Conservation (phyloP, 106 monocot genomes). For the Platanthera guangdongensis region DNA sequence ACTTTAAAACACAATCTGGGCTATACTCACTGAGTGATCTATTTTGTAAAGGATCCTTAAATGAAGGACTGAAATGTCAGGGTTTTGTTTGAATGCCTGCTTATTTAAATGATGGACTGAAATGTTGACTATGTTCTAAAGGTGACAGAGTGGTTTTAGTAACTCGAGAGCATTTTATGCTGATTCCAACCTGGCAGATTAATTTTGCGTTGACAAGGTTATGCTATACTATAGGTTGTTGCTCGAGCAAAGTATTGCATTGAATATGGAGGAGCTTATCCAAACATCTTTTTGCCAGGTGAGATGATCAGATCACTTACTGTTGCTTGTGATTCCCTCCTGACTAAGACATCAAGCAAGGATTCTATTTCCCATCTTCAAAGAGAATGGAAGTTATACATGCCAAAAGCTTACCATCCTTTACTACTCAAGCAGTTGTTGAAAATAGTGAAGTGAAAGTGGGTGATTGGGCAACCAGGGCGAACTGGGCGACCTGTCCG, state of each 20-base stretch:
- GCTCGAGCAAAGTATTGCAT: slow-evolving; percentile 81
- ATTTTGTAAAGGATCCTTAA: background rate
- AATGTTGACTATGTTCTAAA: background rate
- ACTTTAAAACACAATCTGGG: background rate
- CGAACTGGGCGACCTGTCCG: too few species aligned
- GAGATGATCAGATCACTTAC: slow-evolving; percentile 4
- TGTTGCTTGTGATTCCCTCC: slow-evolving; percentile 2
- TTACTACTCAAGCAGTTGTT: slow-evolving; percentile 46
- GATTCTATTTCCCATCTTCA: slow-evolving; percentile 21
- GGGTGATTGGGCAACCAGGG: too few species aligned
- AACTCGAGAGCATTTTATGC: background rate
- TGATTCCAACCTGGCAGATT: background rate
- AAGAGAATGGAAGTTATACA: slow-evolving; percentile 55
- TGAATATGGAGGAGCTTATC: slow-evolving; percentile 62
- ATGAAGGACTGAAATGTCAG: background rate
- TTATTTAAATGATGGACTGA: background rate
- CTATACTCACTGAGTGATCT: background rate
- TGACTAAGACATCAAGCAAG: slow-evolving; percentile 4
- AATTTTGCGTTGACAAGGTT: background rate
- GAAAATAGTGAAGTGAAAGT: too few species aligned
- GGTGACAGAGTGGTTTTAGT: background rate
- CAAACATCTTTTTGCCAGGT: slow-evolving; percentile 39
- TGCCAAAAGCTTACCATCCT: slow-evolving; percentile 71
- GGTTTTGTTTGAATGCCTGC: too few species aligned
- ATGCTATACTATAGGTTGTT: slow-evolving; percentile 30